Evolutionary conservation across 306 rosid species (phyloP).

Genomic region (Citrullus colocynthis): DNA sequence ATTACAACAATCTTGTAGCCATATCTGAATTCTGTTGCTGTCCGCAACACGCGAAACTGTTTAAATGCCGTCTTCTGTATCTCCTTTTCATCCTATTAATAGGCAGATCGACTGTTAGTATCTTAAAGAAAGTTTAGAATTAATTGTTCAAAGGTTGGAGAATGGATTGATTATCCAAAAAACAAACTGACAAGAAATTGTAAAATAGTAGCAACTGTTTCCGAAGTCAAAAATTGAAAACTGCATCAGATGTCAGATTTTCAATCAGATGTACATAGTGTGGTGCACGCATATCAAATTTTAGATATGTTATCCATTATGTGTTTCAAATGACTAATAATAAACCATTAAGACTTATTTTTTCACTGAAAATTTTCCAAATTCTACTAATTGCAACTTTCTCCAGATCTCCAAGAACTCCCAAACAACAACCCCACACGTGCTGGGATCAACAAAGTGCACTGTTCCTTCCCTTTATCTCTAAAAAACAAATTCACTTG

Average conservation of each 20-base stretch:
- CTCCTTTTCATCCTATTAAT: constrained; percentile 82
- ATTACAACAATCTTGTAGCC: constrained; percentile 95
- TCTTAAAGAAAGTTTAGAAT: not conserved
- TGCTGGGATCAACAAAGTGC: not conserved
- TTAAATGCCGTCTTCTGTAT: constrained; percentile 81
- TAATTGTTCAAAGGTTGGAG: not conserved
- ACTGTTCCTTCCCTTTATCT: not conserved
- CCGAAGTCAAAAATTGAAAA: not conserved
- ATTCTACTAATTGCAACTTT: not conserved
- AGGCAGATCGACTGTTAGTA: constrained; percentile 11
- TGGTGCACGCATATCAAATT: not conserved
- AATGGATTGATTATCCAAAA: not conserved
- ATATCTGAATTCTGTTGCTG: constrained; percentile 79
- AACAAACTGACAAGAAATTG: not conserved
- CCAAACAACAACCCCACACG: not conserved
- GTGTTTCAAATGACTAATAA: not conserved
- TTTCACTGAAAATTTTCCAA: not conserved
- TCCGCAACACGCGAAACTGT: constrained; percentile 52
- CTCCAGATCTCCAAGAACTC: not conserved
- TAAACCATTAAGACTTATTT: not conserved
- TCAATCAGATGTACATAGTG: not conserved
- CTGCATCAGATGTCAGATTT: not conserved
- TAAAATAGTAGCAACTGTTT: not conserved
- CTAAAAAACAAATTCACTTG: not conserved
- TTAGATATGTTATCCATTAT: not conserved